Conservation (phyloP, 225 moss, liverwort and hornwort genomes). For the Antitrichia curtipendula region DNA sequence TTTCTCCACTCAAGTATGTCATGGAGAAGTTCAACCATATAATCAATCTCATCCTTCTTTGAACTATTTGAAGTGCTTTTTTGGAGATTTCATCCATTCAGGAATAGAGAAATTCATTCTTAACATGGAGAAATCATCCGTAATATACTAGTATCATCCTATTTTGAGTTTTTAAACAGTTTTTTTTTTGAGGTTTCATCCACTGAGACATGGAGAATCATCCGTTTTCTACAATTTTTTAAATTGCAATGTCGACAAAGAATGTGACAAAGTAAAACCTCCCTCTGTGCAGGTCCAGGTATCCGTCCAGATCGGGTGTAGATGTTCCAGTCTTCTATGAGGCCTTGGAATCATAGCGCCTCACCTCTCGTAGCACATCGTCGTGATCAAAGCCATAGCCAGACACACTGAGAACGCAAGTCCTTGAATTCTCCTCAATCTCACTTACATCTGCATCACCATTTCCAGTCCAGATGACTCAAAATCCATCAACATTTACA, state of each 20-base stretch:
- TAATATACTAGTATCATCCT: background rate
- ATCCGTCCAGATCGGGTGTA: background rate
- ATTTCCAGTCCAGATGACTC: background rate
- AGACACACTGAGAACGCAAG: background rate
- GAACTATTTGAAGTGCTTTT: background rate
- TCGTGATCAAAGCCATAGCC: conserved; percentile 20
- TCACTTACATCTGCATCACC: conserved; percentile 7
- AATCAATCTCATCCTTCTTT: background rate
- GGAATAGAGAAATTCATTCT: background rate
- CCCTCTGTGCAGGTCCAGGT: background rate
- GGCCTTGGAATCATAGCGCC: conserved; percentile 6
- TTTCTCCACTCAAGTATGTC: background rate
- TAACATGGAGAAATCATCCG: background rate
- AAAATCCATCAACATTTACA: background rate
- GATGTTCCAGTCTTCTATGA: background rate
- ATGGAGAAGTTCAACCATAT: background rate
- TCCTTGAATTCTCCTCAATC: conserved; percentile 1
- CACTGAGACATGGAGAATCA: background rate
- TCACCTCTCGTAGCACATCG: conserved; percentile 1
- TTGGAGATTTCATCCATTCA: background rate
- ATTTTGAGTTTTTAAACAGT: background rate
- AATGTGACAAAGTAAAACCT: background rate
- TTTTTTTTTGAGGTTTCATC: background rate
- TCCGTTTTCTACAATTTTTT: background rate
- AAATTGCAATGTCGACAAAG: background rate